Conservation (phyloP, 1,139 yeast species). For the Saccharomyces hybrid region DNA sequence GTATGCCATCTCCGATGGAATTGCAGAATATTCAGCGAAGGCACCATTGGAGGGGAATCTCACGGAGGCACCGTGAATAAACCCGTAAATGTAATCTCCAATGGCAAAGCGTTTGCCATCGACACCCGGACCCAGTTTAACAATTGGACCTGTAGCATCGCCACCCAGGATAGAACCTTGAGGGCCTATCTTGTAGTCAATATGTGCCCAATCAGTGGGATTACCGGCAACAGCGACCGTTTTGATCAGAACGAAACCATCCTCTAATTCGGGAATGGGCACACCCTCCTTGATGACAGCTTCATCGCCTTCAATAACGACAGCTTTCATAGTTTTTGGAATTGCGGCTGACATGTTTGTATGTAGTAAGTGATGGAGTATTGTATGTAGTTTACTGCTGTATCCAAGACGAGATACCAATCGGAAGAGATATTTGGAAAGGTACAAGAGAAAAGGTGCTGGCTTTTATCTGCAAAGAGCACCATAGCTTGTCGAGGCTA, state of each 20-base stretch:
- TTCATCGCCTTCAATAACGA: conserved; percentile 28
- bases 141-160: conserved; percentile 55
- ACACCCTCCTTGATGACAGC: conserved; percentile 27
- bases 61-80: conserved; percentile 41
- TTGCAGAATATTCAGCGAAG: conserved; percentile 50
- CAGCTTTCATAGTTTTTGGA: conserved; percentile 32
- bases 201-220: conserved; percentile 72
- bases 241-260: conserved; percentile 45
- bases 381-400: neutral
- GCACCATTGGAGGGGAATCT: conserved; percentile 43
- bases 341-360: neutral
- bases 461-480: neutral
- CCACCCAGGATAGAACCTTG: conserved; percentile 48
- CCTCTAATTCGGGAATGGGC: conserved; percentile 36
- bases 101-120: conserved; percentile 32
- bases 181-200: conserved; percentile 34
- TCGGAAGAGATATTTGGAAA: neutral
- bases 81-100: conserved; percentile 49
- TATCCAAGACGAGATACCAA: neutral
- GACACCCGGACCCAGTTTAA: conserved; percentile 50
- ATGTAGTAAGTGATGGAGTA: neutral
- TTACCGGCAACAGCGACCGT: conserved; percentile 56
- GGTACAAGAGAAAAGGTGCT: neutral
- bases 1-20: conserved; percentile 35
- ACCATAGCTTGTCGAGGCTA: neutral